Conservation (phyloP, 257 asterid species). For the Gardenia jasminoides region DNA sequence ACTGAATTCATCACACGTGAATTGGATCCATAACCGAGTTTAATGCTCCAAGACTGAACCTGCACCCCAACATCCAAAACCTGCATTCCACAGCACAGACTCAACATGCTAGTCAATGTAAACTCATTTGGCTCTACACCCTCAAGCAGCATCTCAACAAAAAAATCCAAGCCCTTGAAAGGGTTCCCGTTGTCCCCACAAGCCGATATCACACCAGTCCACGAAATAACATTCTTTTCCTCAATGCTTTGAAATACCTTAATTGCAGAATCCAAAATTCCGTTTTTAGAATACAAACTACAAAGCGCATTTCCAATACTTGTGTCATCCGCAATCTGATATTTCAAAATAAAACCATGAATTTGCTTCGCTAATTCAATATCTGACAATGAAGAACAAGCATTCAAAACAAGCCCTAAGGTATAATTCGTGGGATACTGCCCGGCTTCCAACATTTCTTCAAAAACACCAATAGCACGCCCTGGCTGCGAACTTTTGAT, state of each 20-base stretch:
- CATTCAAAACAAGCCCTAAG: slow-evolving; percentile 59
- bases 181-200: slow-evolving; percentile 80
- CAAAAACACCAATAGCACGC: slow-evolving; percentile 49
- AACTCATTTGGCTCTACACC: slow-evolving; percentile 70
- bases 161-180: slow-evolving; percentile 57
- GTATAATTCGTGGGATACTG: slow-evolving; percentile 67
- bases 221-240: slow-evolving; percentile 79
- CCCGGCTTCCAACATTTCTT: slow-evolving; percentile 72
- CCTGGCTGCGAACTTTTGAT: slow-evolving; percentile 55
- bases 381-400: slow-evolving; percentile 60
- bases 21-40: slow-evolving; percentile 58
- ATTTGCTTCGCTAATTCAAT: slow-evolving; percentile 64
- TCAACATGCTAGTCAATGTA: slow-evolving; percentile 66
- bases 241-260: slow-evolving; percentile 53
- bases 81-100: slow-evolving; percentile 68
- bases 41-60: slow-evolving; percentile 64
- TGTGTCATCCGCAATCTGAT: slow-evolving; percentile 45
- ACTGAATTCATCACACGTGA: slow-evolving; percentile 51
- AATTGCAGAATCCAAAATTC: slow-evolving; percentile 51
- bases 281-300: slow-evolving; percentile 69
- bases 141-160: slow-evolving; percentile 58
- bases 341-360: slow-evolving; percentile 71
- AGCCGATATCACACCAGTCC: slow-evolving; percentile 75
- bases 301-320: slow-evolving; percentile 81
- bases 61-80: slow-evolving; percentile 66